Base-by-base conservation (phyloP, 331 rosid genomes). In the Cucumis variabilis region DNA sequence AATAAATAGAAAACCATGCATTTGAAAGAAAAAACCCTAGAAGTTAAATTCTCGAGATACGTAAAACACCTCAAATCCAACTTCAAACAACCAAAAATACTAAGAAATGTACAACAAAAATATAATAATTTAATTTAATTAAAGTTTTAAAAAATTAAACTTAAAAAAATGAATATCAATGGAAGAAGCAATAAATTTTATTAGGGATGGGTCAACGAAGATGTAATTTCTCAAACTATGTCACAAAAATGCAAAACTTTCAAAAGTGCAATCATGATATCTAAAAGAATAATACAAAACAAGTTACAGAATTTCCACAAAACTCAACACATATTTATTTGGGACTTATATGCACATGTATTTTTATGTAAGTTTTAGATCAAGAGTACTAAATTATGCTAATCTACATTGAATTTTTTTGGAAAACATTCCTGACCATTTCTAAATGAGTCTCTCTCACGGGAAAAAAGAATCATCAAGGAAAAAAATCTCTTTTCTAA, bases 401-500 rank as follows among this genome's bases (percentile, higher is more conserved):
- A 25, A 51, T 51, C 48, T 46, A 53, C 68, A 79, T 50, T 50
- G 19, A 11, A 50, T 13, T 51, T 50, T 77, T 24, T 53, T 65
- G 21, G 60, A 75, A 77, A 48, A n/a, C 2, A 48, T 50, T 24
- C 13, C 65, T 53, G 17, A 62, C 72, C 72, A 82, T 16, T 62
- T 62, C 55, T 24, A 50, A 11, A 30, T 7, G 70, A 51, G 13
- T 0, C n/a, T 20, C 63, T 66, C 77, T 67, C 50, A 23, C 11
- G n/a, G 74, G 44, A 27, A 85, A n/a, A 69, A 84, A 84, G 17
- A 51, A 14, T 53, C 67, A 28, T 33, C 25, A 85, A 25, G 58
- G 86, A 82, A 46, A 91, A 95, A 86, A 73, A 97, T 98, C 99
- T 95, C 98, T 63, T 90, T 89, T 90, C 88, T n/a, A n/a, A n/a